Percentiles rank a stretch among this genome's conserved stretches.
These are phyloP conservation scores for Plantago coronopus DNA, from an alignment of 305 asterid species.

Conservation along the genomic window DNA sequence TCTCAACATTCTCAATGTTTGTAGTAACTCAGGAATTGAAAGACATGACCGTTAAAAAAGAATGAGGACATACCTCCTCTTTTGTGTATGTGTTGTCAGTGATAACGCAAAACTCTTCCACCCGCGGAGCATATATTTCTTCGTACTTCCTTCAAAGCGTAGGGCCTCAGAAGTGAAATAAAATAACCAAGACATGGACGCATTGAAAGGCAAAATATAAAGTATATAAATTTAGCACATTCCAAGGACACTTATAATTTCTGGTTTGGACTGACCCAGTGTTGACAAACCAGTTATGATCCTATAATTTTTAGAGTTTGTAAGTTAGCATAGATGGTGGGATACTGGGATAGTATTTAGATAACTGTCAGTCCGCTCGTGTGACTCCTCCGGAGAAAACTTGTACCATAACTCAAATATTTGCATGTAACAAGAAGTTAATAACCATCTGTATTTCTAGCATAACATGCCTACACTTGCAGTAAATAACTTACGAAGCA, in stretches of 20 bases:
- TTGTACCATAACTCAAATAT: too few relatives aligned
- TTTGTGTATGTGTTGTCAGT: conserved; percentile 86
- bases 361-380: conserved; percentile 7
- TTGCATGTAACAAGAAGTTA: too few relatives aligned
- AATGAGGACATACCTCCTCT: conserved; percentile 60
- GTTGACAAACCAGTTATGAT: too few relatives aligned
- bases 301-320: too few relatives aligned
- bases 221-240: conserved; percentile 7
- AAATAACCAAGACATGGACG: conserved; percentile 18
- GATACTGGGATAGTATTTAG: too few relatives aligned
- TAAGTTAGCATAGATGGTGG: too few relatives aligned
- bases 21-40: too few relatives aligned
- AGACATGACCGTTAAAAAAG: not conserved
- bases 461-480: not conserved
- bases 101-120: conserved; percentile 89
- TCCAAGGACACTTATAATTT: too few relatives aligned
- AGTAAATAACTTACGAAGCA: conserved; percentile 70
- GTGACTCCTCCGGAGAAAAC: too few relatives aligned
- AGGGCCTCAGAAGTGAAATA: conserved; percentile 19
- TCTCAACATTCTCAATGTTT: too few relatives aligned
- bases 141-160: conserved; percentile 70
- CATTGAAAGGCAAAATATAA: conserved; percentile 12
- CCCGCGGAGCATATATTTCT: conserved; percentile 96
- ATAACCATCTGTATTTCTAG: conserved; percentile 2
- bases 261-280: too few relatives aligned